Base-by-base conservation (phyloP, 352 stramenopile genomes). In the Pseudoperonospora humuli region DNA sequence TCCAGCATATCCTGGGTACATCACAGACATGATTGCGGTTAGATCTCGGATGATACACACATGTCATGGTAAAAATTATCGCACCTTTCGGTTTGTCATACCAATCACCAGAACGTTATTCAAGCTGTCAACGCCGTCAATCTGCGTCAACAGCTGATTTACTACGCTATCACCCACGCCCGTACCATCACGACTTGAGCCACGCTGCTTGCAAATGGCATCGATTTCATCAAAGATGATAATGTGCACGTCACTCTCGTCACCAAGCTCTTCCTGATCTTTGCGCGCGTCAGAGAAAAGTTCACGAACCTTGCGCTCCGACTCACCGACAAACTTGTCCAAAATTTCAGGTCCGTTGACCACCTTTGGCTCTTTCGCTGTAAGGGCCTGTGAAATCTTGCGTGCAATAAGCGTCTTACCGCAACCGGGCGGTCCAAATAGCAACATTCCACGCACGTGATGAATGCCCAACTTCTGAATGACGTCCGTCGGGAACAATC, bases 211-310 rank as follows among this genome's bases (percentile, higher is more conserved):
- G 64, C 94, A 99, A 67, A 99, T 99, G 24, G 97, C 96, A 75
- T 99, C 97, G 67, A 99, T 99, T 68, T 99, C 97, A 70, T 99
- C 97, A 57, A 99, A 98, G 62, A 99, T 99, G 61, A 99, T 98
- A 61, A 99, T 98, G 65, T 99, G 97, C 38, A 99, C 82, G 52
- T 98, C 96, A 43, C 82, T 97, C 43, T 97, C 89, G 48, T 98
- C 96, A 38, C 95, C 96, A 15, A 96, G 57, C 38, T 97, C 82
- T 38, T 93, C 67, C 43, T 93, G 76, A 44, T 93, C 81, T 45
- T 86, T 62, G 19, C 78, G 71, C 7, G 96, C 96, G 45, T 99
- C 96, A 1, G 87, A 78, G 64, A 99, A 99, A 1, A 98, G 75
- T 40, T 98, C 95, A 29, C 97, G 86, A 53, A 99, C 98, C 73